These are phyloP conservation scores for Claviceps sp. DNA, from an alignment of 2,329 filamentous ascomycete genomes.

Conservation along the genomic window DNA sequence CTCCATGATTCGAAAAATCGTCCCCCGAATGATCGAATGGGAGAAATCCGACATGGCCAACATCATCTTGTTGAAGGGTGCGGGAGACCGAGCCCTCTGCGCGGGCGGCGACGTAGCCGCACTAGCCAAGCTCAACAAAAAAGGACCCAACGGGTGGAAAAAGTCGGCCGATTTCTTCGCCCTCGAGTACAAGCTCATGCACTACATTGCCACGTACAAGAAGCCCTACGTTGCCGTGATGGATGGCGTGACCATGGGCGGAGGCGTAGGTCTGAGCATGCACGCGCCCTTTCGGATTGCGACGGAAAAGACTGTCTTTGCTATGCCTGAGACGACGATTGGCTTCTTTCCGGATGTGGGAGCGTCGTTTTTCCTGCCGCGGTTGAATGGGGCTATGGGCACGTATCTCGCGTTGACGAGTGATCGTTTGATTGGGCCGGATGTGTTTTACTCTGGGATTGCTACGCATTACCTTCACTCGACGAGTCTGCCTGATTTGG, in stretches of 20 bases:
- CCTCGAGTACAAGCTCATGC: conserved; percentile 91
- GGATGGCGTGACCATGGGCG: conserved; percentile 98
- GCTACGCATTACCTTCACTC: conserved; percentile 96
- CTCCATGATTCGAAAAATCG: conserved; percentile 92
- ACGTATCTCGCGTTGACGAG: conserved; percentile 92
- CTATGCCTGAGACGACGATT: conserved; percentile 97
- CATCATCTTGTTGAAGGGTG: conserved; percentile 81
- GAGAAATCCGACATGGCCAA: conserved; percentile 89
- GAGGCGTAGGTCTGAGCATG: conserved; percentile 83
- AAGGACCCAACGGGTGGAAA: conserved; percentile 55
- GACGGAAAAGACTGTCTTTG: conserved; percentile 88
- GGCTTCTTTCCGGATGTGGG: conserved; percentile 98
- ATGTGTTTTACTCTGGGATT: conserved; percentile 81
- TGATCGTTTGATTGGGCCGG: conserved; percentile 65
- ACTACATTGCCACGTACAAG: conserved; percentile 81
- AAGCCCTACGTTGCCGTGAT: conserved; percentile 94
- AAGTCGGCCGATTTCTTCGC: conserved; percentile 76
- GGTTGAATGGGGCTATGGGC: conserved; percentile 74
- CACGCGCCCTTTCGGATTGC: conserved; percentile 95
- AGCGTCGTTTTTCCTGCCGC: conserved; percentile 86
- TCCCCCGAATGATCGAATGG: conserved; percentile 84
- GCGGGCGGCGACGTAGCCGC: conserved; percentile 82
- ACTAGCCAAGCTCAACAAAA: conserved; percentile 60
- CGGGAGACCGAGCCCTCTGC: conserved; percentile 75
- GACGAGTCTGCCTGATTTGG: conserved; percentile 66